Percentiles rank a stretch among this genome's conserved stretches.
These are phyloP conservation scores for Asterophora parasitica DNA, from an alignment of 768 basidiomycete species.

Conservation along the genomic window DNA sequence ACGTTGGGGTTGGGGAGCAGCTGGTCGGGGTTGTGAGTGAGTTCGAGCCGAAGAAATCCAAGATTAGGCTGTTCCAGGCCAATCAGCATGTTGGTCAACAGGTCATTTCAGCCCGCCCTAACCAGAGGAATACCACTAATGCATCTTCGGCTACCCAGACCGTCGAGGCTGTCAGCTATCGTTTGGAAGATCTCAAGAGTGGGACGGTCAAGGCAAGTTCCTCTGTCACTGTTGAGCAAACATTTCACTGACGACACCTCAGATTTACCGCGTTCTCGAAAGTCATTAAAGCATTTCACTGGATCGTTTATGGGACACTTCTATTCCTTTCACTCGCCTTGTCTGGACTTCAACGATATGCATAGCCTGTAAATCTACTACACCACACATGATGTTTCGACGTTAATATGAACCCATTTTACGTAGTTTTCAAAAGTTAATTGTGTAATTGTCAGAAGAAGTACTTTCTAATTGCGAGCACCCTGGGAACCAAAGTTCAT, in stretches of 20 bases:
- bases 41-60: constrained; percentile 83
- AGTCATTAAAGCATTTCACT: constrained; percentile 15
- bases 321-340: not conserved
- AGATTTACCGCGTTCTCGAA: constrained; percentile 41
- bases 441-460: no score
- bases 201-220: constrained; percentile 67
- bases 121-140: not conserved
- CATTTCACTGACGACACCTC: not conserved
- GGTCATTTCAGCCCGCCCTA: constrained; percentile 38
- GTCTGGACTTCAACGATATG: not conserved
- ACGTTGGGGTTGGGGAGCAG: constrained; percentile 45
- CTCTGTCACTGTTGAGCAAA: constrained; percentile 1
- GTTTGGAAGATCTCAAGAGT: constrained; percentile 85
- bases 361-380: not conserved
- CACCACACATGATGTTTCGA: not conserved
- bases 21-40: constrained; percentile 75
- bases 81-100: constrained; percentile 83
- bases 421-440: not conserved
- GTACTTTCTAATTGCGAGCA: not conserved
- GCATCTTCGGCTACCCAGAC: constrained; percentile 25
- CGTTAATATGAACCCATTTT: not conserved
- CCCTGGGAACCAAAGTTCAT: not conserved
- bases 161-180: constrained; percentile 80
- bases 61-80: constrained; percentile 81
- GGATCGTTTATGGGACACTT: not conserved